Conservation (phyloP, 305 asterid species). For the Galium porrigens region DNA sequence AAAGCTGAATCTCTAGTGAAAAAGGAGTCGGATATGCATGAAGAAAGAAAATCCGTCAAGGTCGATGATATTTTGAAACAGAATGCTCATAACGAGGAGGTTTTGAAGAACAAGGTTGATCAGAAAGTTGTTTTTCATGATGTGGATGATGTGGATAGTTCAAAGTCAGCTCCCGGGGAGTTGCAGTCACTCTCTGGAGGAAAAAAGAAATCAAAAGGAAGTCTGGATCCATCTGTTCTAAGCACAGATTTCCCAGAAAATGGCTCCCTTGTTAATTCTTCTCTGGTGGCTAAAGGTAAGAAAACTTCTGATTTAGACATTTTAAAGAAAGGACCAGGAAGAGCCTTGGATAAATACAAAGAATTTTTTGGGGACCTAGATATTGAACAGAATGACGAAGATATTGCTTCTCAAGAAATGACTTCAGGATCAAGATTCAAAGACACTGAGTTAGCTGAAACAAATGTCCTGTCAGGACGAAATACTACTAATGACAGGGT, state of each 20-base stretch:
- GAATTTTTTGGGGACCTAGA: conserved; percentile 34
- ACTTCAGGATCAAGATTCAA: conserved; percentile 18
- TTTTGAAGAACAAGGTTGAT: conserved; percentile 21
- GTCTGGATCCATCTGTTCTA: conserved; percentile 25
- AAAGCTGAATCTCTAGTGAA: conserved; percentile 28
- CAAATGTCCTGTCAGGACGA: conserved; percentile 26
- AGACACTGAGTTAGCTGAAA: conserved; percentile 17
- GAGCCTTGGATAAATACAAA: conserved; percentile 26
- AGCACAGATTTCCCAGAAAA: conserved; percentile 26
- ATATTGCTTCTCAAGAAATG: conserved; percentile 20
- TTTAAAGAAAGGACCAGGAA: conserved; percentile 37
- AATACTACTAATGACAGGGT: conserved; percentile 34
- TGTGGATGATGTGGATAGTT: conserved; percentile 31
- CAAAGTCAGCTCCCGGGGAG: conserved; percentile 27
- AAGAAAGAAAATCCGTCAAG: conserved; percentile 30
- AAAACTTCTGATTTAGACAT: conserved; percentile 33
- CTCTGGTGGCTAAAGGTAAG: conserved; percentile 32
- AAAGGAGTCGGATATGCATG: conserved; percentile 26
- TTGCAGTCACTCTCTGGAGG: conserved; percentile 31
- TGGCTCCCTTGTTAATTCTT: conserved; percentile 33
- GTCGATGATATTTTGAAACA: conserved; percentile 29
- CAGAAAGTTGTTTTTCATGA: conserved; percentile 30
- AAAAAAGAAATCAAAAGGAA: conserved; percentile 40
- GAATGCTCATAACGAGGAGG: conserved; percentile 27
- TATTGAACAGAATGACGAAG: conserved; percentile 28